A percentile compares a stretch with the other conserved stretches of the same genome.
Evolutionary conservation across 495 filamentous ascomycete genomes (phyloP).

Genomic region (Rostrohypoxylon terebratum): DNA sequence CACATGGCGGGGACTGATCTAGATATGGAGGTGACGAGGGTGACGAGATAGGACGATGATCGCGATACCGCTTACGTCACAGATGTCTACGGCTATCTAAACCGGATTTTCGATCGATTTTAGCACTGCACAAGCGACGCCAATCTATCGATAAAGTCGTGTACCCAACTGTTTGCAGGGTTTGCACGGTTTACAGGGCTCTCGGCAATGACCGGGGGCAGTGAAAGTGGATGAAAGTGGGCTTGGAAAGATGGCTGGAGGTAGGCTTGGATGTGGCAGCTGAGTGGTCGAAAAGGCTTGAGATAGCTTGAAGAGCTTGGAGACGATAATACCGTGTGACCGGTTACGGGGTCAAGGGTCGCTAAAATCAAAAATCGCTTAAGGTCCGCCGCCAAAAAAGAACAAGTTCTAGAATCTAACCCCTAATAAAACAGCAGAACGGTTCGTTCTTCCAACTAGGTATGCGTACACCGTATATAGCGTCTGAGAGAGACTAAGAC

Average conservation of each 20-base stretch:
- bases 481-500: constrained; percentile 5
- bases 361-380: too few species aligned
- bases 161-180: constrained; percentile 18
- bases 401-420: constrained; percentile 19
- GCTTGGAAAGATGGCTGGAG: neutral
- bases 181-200: neutral
- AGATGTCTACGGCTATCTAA: constrained; percentile 40
- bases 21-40: constrained; percentile 22
- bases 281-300: neutral
- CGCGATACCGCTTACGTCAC: constrained; percentile 41
- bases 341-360: neutral
- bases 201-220: constrained; percentile 9
- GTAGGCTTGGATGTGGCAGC: neutral
- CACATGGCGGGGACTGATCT: constrained; percentile 45
- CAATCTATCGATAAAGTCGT: constrained; percentile 35
- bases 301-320: constrained; percentile 3
- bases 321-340: constrained; percentile 21
- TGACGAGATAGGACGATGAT: constrained; percentile 13
- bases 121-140: neutral
- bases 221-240: constrained; percentile 11
- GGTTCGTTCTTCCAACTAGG: constrained; percentile 12
- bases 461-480: too few species aligned
- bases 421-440: neutral
- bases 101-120: constrained; percentile 39
- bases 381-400: constrained; percentile 12